Percentiles rank a stretch among this genome's conserved stretches.
These are phyloP conservation scores for Petunia axillaris DNA, from an alignment of 257 asterid genomes.

Conservation along the genomic window DNA sequence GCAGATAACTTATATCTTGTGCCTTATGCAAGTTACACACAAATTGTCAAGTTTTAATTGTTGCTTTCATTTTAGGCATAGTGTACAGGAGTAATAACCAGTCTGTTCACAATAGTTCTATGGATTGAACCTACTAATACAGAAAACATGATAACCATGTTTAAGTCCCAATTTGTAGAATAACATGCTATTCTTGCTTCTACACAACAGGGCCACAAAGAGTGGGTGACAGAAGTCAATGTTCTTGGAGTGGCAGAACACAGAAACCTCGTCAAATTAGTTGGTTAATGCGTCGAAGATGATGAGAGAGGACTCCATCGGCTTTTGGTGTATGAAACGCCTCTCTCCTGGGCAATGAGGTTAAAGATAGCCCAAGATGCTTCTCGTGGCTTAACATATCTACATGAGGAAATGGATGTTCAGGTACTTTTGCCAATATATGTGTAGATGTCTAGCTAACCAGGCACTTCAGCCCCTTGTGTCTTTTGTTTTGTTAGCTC, in stretches of 20 bases:
- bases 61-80: neutral
- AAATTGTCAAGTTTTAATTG: neutral
- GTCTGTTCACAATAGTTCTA: neutral
- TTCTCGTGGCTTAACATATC: constrained; percentile 84
- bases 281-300: constrained; percentile 98
- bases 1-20: too few relatives aligned
- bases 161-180: neutral
- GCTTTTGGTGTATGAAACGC: constrained; percentile 72
- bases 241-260: constrained; percentile 93
- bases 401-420: constrained; percentile 96
- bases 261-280: constrained; percentile 84
- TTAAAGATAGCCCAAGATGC: constrained; percentile 88
- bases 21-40: neutral
- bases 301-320: constrained; percentile 98
- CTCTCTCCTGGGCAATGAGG: constrained; percentile 91
- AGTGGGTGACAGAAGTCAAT: constrained; percentile 98
- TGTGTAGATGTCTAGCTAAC: constrained; percentile 12
- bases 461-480: neutral
- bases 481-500: neutral
- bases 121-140: constrained; percentile 8
- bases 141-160: neutral
- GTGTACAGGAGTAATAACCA: neutral
- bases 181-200: constrained; percentile 25
- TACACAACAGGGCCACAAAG: constrained; percentile 84
- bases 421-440: constrained; percentile 55